Base-by-base conservation (phyloP, 352 stramenopile species). In the Globisporangium barbulae region DNA sequence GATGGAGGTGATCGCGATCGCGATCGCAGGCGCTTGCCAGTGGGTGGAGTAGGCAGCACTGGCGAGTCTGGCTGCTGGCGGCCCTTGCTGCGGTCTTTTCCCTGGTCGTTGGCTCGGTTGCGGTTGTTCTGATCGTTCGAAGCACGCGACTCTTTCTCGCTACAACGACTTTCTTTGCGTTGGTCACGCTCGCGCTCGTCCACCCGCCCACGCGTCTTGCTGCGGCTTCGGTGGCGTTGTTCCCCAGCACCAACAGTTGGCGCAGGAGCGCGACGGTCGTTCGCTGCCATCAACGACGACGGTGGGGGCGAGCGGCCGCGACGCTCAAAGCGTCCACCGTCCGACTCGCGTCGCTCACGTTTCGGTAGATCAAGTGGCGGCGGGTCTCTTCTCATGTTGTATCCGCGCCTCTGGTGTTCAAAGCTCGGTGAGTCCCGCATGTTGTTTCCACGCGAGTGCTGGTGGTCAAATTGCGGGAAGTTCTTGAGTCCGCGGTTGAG, bases 81-180 rank as follows among this genome's bases (percentile, higher is more conserved):
- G n/a, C 19, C 19, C 31, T 25, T 56, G 31, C 12, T 74, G 64
- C 21, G 44, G 15, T 75, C 62, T 13, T 65, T 68, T 28, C 45
- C 58, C 2, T 77, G 69, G 59, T 65, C 65, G 30, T 81, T 72
- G 30, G 61, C 70, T 21, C 64, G 68, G 50, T 71, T 66, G 22
- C 61, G 54, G 45, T 81, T 85, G 8, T 78, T 75, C 25, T 83
- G 70, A n/a, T 64, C 64, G 53, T 67, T 78, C 48, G 33, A 50
- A 39, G 62, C 6, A 70, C 60, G 70, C 41, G 44, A 61, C 28
- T 81, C 64, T 31, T 78, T 66, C 42, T 70, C 69, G 49, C 44
- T 64, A 25, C 63, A 44, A 5, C 61, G 58, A 31, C n/a, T 60
- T 15, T 45, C 50, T 13, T 63, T 63, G 22, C 45, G 54, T 28